Evolutionary conservation across 2,329 filamentous ascomycete species (phyloP).

Genomic region (Juglanconis oblonga): DNA sequence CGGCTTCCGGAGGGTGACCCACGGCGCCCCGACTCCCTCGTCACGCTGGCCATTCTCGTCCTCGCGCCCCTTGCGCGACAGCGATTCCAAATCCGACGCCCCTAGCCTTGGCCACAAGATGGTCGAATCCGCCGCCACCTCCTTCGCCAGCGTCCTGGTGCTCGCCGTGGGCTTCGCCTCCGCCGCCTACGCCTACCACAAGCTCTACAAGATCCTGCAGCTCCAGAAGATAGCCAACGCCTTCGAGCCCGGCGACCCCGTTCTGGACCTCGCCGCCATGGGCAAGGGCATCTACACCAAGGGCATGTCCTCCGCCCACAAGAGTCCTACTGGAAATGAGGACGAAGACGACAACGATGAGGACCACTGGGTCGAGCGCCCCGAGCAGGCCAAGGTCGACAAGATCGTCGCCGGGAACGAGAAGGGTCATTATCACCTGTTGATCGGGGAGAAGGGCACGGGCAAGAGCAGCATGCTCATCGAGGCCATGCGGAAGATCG

Average conservation of each 20-base stretch:
- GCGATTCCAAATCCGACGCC: constrained; percentile 20
- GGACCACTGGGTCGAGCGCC: constrained; percentile 77
- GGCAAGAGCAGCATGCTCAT: constrained; percentile 96
- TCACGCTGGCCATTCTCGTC: constrained; percentile 6
- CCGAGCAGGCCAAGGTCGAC: constrained; percentile 80
- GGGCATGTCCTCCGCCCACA: constrained; percentile 14
- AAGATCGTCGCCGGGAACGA: constrained; percentile 73
- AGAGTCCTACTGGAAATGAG: constrained; percentile 18
- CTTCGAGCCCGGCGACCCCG: constrained; percentile 88
- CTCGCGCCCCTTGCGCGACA: background rate
- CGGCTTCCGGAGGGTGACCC: background rate
- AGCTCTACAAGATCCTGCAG: constrained; percentile 84
- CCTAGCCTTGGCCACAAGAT: constrained; percentile 55
- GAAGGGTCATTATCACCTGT: constrained; percentile 81
- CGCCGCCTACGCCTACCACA: constrained; percentile 76
- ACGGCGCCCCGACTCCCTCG: background rate
- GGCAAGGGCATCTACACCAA: constrained; percentile 52
- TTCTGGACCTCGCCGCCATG: constrained; percentile 73
- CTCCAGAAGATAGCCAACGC: constrained; percentile 90
- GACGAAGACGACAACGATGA: constrained; percentile 32
- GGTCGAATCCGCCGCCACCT: constrained; percentile 72
- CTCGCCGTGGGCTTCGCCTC: constrained; percentile 62
- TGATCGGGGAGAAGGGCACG: constrained; percentile 93
- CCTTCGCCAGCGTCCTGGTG: constrained; percentile 70
- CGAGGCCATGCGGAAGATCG: constrained; percentile 89